Evolutionary conservation across 352 stramenopile species (phyloP).

Genomic region (Plasmopara halstedii): DNA sequence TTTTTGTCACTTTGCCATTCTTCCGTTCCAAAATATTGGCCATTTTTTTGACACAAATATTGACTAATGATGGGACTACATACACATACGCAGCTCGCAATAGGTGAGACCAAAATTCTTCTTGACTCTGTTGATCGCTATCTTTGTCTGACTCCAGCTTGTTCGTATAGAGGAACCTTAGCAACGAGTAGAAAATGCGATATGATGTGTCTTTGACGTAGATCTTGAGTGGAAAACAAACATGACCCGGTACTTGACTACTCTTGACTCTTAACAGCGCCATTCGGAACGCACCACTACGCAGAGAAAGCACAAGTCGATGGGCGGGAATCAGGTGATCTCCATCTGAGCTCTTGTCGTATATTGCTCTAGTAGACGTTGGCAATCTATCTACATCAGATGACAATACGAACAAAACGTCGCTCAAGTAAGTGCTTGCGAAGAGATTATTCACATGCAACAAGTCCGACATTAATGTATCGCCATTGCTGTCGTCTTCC

Average conservation of each 20-base stretch:
- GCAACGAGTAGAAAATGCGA: slow-evolving; percentile 53
- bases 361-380: background rate
- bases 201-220: slow-evolving; percentile 77
- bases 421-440: slow-evolving; percentile 65
- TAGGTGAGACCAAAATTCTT: slow-evolving; percentile 60
- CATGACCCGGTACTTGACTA: slow-evolving; percentile 52
- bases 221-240: slow-evolving; percentile 78
- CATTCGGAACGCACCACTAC: slow-evolving; percentile 61
- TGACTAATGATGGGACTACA: slow-evolving; percentile 51
- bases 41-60: slow-evolving; percentile 53
- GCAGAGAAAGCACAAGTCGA: slow-evolving; percentile 61
- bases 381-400: too few species aligned
- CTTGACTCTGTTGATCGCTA: slow-evolving; percentile 8
- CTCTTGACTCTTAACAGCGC: slow-evolving; percentile 62
- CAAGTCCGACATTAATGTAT: slow-evolving; percentile 39
- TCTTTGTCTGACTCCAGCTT: slow-evolving; percentile 21
- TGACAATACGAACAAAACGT: slow-evolving; percentile 45
- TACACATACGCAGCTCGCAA: slow-evolving; percentile 67
- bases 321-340: slow-evolving; percentile 65
- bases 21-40: slow-evolving; percentile 25
- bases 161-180: slow-evolving; percentile 77
- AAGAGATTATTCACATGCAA: slow-evolving; percentile 51
- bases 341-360: slow-evolving; percentile 2
- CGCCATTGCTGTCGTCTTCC: too few species aligned
- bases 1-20: background rate